These are phyloP conservation scores for Aspergillus fijiensis DNA, from an alignment of 2,329 filamentous ascomycete species.

Conservation along the genomic window DNA sequence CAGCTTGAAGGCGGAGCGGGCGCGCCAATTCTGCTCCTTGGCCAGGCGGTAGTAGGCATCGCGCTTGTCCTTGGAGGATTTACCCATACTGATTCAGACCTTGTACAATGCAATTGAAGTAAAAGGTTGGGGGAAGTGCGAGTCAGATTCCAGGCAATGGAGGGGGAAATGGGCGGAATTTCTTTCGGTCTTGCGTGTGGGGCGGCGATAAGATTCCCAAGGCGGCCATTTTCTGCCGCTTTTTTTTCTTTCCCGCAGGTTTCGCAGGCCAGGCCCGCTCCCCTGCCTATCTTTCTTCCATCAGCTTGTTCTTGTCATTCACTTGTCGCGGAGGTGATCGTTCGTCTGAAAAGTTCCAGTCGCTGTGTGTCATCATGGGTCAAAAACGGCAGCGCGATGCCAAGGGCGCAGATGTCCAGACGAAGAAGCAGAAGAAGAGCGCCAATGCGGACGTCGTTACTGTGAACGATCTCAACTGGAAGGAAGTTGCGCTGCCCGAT, in stretches of 20 bases:
- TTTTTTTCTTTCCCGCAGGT: conserved; percentile 31
- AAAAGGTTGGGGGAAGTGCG: background rate
- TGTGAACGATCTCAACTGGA: conserved; percentile 60
- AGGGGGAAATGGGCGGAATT: conserved; percentile 11
- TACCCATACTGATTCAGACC: conserved; percentile 64
- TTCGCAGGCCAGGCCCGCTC: background rate
- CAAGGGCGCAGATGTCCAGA: conserved; percentile 27
- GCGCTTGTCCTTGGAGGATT: conserved; percentile 97
- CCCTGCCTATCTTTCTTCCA: background rate
- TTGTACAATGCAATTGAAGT: conserved; percentile 3
- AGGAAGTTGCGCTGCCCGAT: conserved; percentile 67
- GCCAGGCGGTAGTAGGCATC: conserved; percentile 97
- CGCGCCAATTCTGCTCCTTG: conserved; percentile 98
- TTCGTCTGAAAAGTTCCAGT: background rate
- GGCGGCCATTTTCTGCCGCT: conserved; percentile 35
- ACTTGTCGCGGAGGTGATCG: background rate
- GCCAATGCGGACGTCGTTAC: conserved; percentile 27
- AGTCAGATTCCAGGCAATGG: background rate
- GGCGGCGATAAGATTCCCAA: conserved; percentile 39
- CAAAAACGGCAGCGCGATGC: conserved; percentile 37
- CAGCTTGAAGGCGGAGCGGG: conserved; percentile 93
- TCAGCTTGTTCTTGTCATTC: background rate
- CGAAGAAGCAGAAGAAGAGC: conserved; percentile 39
- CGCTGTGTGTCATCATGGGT: conserved; percentile 28
- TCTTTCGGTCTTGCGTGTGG: conserved; percentile 28